Evolutionary conservation across 2,329 filamentous ascomycete species (phyloP).

Genomic region (Fulvia fulva): DNA sequence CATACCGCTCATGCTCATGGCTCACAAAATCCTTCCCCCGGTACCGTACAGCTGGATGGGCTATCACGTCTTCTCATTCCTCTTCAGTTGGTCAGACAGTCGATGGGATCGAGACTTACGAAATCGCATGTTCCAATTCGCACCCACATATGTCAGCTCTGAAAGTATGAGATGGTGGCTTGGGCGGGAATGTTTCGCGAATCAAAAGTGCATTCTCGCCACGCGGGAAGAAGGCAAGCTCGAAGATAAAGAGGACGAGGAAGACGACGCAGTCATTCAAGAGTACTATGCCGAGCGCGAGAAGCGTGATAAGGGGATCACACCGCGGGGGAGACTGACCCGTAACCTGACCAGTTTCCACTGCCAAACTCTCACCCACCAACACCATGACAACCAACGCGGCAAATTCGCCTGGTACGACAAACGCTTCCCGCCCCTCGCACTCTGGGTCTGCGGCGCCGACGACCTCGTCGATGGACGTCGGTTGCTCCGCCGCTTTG

Average conservation of each 20-base stretch:
- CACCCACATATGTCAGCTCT: conserved; percentile 82
- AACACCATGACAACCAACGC: conserved; percentile 30
- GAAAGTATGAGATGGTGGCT: conserved; percentile 97
- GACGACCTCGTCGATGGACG: conserved; percentile 82
- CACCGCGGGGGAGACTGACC: conserved; percentile 25
- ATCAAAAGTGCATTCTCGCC: conserved; percentile 80
- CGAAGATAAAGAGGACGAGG: conserved; percentile 52
- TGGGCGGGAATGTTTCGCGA: conserved; percentile 77
- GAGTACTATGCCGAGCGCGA: conserved; percentile 34
- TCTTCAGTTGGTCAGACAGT: conserved; percentile 82
- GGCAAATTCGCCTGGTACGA: conserved; percentile 72
- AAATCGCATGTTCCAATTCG: conserved; percentile 84
- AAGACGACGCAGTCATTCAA: conserved; percentile 38
- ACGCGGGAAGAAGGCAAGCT: conserved; percentile 67
- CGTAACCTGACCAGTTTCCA: conserved; percentile 31
- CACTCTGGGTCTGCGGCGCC: conserved; percentile 79
- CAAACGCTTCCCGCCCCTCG: conserved; percentile 71
- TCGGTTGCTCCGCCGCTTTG: conserved; percentile 68
- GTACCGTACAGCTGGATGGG: conserved; percentile 74
- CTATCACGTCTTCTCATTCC: conserved; percentile 82
- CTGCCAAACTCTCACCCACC: conserved; percentile 28
- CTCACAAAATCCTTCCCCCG: conserved; percentile 65
- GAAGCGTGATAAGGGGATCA: conserved; percentile 26
- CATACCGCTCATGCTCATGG: conserved; percentile 88
- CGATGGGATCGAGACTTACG: conserved; percentile 79